phyloP scores from a whole-genome alignment of 2,329 filamentous ascomycete genomes.

The Aspergillus fructus region DNA sequence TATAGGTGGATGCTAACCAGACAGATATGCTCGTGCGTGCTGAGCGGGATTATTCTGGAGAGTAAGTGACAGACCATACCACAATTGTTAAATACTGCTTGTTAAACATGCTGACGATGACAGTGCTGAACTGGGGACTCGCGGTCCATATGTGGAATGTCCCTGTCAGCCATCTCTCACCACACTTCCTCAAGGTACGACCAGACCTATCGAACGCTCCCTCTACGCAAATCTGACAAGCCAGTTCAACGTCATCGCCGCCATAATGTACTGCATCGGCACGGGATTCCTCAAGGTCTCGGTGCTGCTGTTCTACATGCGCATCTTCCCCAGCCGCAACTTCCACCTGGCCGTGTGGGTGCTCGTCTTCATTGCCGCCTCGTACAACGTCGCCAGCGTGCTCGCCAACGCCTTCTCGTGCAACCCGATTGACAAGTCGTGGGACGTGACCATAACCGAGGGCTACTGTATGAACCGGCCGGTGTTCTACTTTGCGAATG shows the following conservation, averaged over 20 bases:
- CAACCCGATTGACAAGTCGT: constrained; percentile 24
- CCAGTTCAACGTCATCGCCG: constrained; percentile 28
- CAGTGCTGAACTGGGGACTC: constrained; percentile 30
- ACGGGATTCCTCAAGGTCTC: constrained; percentile 33
- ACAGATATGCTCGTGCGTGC: constrained; percentile 22
- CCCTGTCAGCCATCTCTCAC: constrained; percentile 17
- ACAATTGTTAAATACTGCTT: background rate
- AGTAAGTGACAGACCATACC: constrained; percentile 18
- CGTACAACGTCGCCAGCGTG: constrained; percentile 28
- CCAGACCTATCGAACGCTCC: background rate
- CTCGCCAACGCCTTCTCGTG: constrained; percentile 30
- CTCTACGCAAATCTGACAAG: background rate
- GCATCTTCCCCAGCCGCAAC: constrained; percentile 29
- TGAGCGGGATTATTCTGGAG: constrained; percentile 23
- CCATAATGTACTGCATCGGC: constrained; percentile 29
- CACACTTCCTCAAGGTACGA: constrained; percentile 24
- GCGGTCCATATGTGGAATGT: constrained; percentile 32
- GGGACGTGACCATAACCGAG: constrained; percentile 22
- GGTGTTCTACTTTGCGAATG: constrained; percentile 32
- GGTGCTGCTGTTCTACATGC: constrained; percentile 30
- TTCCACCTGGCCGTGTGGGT: constrained; percentile 25
- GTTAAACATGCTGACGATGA: background rate
- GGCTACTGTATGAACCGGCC: constrained; percentile 27
- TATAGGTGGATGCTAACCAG: background rate
- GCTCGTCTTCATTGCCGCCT: constrained; percentile 24